A percentile compares a stretch with the other conserved stretches of the same genome.
Evolutionary conservation across 306 rosid species (phyloP).

Genomic region (Argentina anserina): DNA sequence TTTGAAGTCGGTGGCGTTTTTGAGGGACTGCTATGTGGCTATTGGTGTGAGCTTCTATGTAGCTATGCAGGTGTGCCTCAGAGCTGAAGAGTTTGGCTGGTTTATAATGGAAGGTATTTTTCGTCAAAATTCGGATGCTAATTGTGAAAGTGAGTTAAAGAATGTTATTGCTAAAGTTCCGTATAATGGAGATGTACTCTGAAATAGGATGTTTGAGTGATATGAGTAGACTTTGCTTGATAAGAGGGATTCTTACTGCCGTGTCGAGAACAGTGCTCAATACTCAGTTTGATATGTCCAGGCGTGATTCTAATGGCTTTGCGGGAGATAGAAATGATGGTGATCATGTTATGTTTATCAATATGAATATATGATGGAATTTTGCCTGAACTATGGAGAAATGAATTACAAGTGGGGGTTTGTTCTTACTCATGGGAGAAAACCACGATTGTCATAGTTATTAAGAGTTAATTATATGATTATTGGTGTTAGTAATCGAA

Average conservation of each 20-base stretch:
- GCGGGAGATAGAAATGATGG: conserved; percentile 12
- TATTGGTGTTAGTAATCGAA: no score
- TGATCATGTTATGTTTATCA: conserved; percentile 46
- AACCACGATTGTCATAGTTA: no score
- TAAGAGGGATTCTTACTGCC: conserved; percentile 87
- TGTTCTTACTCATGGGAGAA: no score
- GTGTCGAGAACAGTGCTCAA: conserved; percentile 79
- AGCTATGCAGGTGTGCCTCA: conserved; percentile 64
- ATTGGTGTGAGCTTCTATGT: conserved; percentile 89
- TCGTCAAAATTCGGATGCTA: conserved; percentile 26
- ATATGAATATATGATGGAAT: conserved; percentile 85
- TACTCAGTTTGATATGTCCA: conserved; percentile 35
- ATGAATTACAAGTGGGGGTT: no score
- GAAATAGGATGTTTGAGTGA: conserved; percentile 51
- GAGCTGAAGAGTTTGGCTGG: conserved; percentile 65
- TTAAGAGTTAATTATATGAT: no score
- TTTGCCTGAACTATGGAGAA: conserved; percentile 90
- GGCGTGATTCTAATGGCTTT: conserved; percentile 15
- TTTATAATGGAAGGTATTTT: conserved; percentile 60
- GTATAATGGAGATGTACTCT: conserved; percentile 41
- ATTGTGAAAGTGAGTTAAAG: conserved; percentile 29
- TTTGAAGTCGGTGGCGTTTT: conserved; percentile 57
- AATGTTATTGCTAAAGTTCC: conserved; percentile 52
- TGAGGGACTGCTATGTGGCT: conserved; percentile 89
- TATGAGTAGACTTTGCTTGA: conserved; percentile 79